Evolutionary conservation across 164 flowering plant species (phyloP).

Genomic region (Sextonia rubra): DNA sequence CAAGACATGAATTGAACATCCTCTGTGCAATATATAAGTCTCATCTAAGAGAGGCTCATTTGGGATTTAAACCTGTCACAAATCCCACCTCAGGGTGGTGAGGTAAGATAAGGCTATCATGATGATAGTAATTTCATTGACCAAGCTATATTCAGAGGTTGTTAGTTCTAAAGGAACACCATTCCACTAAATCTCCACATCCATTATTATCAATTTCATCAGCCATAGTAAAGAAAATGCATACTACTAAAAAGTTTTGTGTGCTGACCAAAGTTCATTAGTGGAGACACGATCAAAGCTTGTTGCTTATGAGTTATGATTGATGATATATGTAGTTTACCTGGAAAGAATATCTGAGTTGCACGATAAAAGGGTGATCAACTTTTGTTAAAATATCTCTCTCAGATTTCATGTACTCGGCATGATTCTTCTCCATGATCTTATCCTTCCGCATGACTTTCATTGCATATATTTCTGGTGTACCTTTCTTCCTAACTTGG

Average conservation of each 20-base stretch:
- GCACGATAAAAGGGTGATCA: constrained; percentile 88
- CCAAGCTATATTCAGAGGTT: background rate
- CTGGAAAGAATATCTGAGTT: constrained; percentile 90
- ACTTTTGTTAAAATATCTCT: constrained; percentile 92
- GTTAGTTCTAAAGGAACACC: background rate
- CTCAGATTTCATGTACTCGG: constrained; percentile 93
- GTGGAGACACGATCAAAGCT: background rate
- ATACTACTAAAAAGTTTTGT: too few relatives aligned
- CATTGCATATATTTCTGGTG: constrained; percentile 89
- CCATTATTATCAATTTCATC: background rate
- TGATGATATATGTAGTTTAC: constrained; percentile 22
- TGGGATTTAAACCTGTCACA: too few relatives aligned
- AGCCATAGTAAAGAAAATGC: background rate
- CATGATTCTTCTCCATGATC: constrained; percentile 84
- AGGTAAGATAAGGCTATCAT: too few relatives aligned
- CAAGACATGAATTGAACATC: too few relatives aligned
- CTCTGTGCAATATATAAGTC: too few relatives aligned
- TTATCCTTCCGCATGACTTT: constrained; percentile 92
- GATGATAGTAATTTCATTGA: too few relatives aligned
- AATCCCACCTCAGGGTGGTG: too few relatives aligned
- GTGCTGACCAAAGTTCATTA: background rate
- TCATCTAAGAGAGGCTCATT: too few relatives aligned
- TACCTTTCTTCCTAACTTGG: constrained; percentile 76
- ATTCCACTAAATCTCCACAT: background rate
- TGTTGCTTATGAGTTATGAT: background rate